Conservation (phyloP, 192 early-diverging fungal genomes). For the Entomortierella lignicola region DNA sequence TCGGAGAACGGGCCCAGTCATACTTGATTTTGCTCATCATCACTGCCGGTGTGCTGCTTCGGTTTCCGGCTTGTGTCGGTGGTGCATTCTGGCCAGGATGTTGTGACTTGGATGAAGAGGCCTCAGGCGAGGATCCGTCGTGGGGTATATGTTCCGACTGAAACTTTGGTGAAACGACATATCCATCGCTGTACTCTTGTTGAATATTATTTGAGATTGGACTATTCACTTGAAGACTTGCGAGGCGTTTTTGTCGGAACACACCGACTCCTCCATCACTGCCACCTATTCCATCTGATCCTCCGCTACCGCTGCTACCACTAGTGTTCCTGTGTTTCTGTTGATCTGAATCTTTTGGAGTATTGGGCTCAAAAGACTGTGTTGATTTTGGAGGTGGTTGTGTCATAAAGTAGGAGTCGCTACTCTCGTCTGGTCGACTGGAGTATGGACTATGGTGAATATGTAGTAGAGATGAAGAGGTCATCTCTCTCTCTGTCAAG, state of each 20-base stretch:
- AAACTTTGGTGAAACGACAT: not conserved
- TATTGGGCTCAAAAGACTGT: not conserved
- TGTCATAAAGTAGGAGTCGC: not conserved
- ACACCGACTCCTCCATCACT: slow-evolving; percentile 1
- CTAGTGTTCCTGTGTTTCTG: not conserved
- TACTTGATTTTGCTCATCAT: slow-evolving; percentile 52
- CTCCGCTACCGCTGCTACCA: too few relatives aligned
- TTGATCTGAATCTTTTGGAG: not conserved
- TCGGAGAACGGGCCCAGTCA: slow-evolving; percentile 32
- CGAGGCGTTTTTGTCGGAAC: slow-evolving; percentile 41
- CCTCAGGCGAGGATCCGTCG: not conserved
- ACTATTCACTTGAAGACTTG: slow-evolving; percentile 24
- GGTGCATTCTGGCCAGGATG: not conserved
- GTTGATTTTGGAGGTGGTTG: not conserved
- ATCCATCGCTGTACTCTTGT: slow-evolving; percentile 15
- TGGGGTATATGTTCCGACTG: slow-evolving; percentile 7
- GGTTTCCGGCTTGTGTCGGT: slow-evolving; percentile 13
- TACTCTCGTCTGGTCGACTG: not conserved
- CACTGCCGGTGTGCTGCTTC: slow-evolving; percentile 38
- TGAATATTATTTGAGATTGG: not conserved
- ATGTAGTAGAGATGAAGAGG: not conserved
- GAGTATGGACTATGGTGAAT: not conserved
- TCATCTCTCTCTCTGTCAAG: slow-evolving; percentile 13
- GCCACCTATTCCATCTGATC: too few relatives aligned
- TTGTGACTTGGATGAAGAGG: not conserved